Evolutionary conservation across 441 rosid species (phyloP).

Genomic region (Iberis amara): DNA sequence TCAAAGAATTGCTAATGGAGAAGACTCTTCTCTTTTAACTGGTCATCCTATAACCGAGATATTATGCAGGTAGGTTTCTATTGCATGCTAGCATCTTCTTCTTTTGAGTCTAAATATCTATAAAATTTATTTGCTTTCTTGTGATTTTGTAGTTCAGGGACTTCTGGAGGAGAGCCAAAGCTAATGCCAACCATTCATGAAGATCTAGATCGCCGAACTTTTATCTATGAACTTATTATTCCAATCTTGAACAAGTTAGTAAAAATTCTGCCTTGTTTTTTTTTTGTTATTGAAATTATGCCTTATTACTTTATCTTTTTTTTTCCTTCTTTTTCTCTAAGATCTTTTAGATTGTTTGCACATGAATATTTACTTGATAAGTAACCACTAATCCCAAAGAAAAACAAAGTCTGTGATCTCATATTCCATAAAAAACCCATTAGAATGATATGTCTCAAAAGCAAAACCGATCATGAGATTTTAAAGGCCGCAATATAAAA

Average conservation of each 20-base stretch:
- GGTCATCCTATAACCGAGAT: slow-evolving; percentile 66
- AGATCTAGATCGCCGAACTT: slow-evolving; percentile 86
- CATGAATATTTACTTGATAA: slow-evolving; percentile 8
- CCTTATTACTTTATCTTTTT: no score
- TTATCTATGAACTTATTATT: slow-evolving; percentile 73
- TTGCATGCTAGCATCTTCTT: no score
- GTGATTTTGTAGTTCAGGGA: slow-evolving; percentile 64
- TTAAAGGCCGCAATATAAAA: no score
- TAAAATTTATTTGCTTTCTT: slow-evolving; percentile 3
- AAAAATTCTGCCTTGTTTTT: not conserved
- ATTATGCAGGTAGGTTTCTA: slow-evolving; percentile 63
- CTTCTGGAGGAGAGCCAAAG: slow-evolving; percentile 87
- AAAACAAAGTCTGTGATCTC: slow-evolving; percentile 24
- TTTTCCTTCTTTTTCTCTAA: no score
- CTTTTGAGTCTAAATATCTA: slow-evolving; percentile 2
- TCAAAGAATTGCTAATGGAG: slow-evolving; percentile 78
- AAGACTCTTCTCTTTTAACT: slow-evolving; percentile 65
- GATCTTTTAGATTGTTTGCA: not conserved
- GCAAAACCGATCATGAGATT: no score
- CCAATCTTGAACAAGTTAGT: slow-evolving; percentile 77
- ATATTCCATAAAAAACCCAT: slow-evolving; percentile 26
- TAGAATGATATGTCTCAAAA: slow-evolving; percentile 22
- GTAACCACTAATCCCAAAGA: no score
- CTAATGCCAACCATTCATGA: slow-evolving; percentile 77
- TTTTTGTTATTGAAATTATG: not conserved